A percentile compares a stretch with the other conserved stretches of the same genome.
These are phyloP conservation scores for Erysimum pusillum DNA, from an alignment of 441 rosid species.

Conservation along the genomic window DNA sequence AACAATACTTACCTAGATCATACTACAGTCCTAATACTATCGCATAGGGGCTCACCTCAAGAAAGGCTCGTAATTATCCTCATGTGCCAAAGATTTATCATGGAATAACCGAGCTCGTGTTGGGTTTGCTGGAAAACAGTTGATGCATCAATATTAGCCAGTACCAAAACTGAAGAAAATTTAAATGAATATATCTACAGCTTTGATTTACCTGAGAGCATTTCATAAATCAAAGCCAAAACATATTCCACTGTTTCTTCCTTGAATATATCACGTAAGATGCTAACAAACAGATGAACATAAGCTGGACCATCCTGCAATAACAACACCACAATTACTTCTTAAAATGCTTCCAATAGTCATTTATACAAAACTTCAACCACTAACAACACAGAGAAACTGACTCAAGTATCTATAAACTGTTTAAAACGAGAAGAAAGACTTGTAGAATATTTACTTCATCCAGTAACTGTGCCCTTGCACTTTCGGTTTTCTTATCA, in stretches of 20 bases:
- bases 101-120: conserved; percentile 93
- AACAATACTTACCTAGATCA: not conserved
- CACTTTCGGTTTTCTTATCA: conserved; percentile 79
- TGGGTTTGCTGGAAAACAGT: conserved; percentile 75
- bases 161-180: conserved; percentile 55
- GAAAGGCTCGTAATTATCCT: conserved; percentile 96
- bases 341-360: too few species aligned
- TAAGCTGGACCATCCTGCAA: conserved; percentile 96
- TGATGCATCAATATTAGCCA: conserved; percentile 32
- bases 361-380: too few species aligned
- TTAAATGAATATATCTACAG: too few species aligned
- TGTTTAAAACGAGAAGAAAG: not conserved
- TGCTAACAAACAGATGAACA: conserved; percentile 82
- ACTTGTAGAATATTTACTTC: conserved; percentile 61
- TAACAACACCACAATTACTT: conserved; percentile 37
- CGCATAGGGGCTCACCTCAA: conserved; percentile 70
- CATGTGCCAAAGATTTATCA: conserved; percentile 76
- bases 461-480: conserved; percentile 86
- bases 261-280: conserved; percentile 85
- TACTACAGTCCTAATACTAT: not conserved
- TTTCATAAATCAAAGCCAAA: conserved; percentile 90
- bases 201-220: too few species aligned
- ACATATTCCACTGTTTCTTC: conserved; percentile 99
- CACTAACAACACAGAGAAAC: not conserved
- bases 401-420: not conserved